A percentile compares a stretch with the other conserved stretches of the same genome.
These are phyloP conservation scores for Globisporangium paddicum DNA, from an alignment of 352 stramenopile genomes.

Conservation along the genomic window DNA sequence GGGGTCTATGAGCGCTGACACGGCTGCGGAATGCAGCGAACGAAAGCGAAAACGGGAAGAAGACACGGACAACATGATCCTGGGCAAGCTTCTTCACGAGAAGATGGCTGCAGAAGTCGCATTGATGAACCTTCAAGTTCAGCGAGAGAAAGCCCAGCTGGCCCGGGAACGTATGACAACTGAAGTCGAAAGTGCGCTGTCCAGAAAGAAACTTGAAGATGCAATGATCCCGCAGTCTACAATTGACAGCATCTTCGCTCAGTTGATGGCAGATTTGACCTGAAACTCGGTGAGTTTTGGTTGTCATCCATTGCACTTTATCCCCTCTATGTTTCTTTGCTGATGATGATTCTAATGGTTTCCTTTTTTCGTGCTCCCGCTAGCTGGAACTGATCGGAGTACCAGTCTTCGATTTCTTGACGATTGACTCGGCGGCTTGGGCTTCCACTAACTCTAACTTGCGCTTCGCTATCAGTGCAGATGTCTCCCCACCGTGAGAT, in stretches of 20 bases:
- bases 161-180: slow-evolving; percentile 28
- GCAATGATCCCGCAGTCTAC: slow-evolving; percentile 18
- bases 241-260: slow-evolving; percentile 20
- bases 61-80: slow-evolving; percentile 11
- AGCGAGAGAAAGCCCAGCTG: slow-evolving; percentile 17
- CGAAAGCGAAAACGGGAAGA: slow-evolving; percentile 14
- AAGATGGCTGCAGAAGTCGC: slow-evolving; percentile 13
- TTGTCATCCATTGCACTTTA: slow-evolving; percentile 4
- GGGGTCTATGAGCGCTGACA: slow-evolving; percentile 16
- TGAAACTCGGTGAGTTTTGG: slow-evolving; percentile 6
- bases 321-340: slow-evolving; percentile 14
- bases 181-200: slow-evolving; percentile 25
- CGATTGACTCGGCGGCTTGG: slow-evolving; percentile 43
- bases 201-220: slow-evolving; percentile 27
- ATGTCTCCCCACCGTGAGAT: slow-evolving; percentile 16
- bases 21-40: background rate
- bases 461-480: slow-evolving; percentile 38
- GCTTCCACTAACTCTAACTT: slow-evolving; percentile 58
- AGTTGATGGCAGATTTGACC: background rate
- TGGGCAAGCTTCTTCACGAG: slow-evolving; percentile 18
- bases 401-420: slow-evolving; percentile 73
- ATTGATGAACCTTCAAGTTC: slow-evolving; percentile 23
- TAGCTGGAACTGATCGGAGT: slow-evolving; percentile 70
- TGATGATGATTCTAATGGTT: slow-evolving; percentile 5
- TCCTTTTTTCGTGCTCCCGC: slow-evolving; percentile 1